Conservation (phyloP, 441 rosid species). For the Pelargonium citronellum region DNA sequence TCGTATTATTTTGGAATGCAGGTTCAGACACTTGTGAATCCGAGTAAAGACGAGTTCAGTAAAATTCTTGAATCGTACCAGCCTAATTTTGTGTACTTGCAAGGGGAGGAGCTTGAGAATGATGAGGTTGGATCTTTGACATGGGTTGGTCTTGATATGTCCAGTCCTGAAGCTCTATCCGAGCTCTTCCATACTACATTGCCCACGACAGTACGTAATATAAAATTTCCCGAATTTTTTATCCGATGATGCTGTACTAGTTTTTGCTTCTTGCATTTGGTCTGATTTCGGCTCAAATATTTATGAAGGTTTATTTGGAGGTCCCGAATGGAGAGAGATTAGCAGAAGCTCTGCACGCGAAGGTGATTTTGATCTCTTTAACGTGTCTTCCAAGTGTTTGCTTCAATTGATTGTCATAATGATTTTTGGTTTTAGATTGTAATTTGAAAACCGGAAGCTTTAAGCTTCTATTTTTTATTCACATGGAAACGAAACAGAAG, state of each 20-base stretch:
- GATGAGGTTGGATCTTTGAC: constrained; percentile 13
- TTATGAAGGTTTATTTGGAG: constrained; percentile 25
- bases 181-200: constrained; percentile 18
- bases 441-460: background rate
- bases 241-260: background rate
- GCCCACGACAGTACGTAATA: constrained; percentile 18
- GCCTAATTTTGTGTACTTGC: constrained; percentile 13
- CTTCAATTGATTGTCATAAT: background rate
- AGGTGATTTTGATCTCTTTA: constrained; percentile 12
- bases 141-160: constrained; percentile 2
- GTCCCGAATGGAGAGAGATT: constrained; percentile 19
- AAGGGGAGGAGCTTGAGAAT: constrained; percentile 12
- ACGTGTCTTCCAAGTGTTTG: too few species aligned
- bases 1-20: background rate
- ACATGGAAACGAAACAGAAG: too few species aligned
- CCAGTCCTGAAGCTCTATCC: constrained; percentile 13
- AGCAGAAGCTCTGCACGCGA: constrained; percentile 24
- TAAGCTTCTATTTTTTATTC: background rate
- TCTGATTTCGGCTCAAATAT: background rate
- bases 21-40: constrained; percentile 21
- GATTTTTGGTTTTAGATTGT: background rate
- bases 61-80: constrained; percentile 15
- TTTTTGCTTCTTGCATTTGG: background rate
- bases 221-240: background rate
- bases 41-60: constrained; percentile 20